Base-by-base conservation (phyloP, 2,329 filamentous ascomycete species). In the Sclerotinia nivalis region DNA sequence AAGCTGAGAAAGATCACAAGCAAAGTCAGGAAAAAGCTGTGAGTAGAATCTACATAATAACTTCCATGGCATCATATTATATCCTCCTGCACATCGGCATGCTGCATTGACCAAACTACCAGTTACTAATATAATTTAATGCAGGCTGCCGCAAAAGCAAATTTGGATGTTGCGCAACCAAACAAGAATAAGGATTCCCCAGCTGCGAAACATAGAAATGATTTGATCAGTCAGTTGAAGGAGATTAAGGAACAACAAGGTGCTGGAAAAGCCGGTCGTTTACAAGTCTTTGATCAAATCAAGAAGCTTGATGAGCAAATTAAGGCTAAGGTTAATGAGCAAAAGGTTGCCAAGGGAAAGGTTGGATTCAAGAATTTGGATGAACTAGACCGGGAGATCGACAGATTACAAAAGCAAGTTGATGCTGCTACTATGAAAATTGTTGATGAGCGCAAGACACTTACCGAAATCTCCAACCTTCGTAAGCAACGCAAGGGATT, bases 381-480 rank as follows among this genome's bases (percentile, higher is more conserved):
- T 70, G 96, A 98, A 73, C 84, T 99, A 74, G 93, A 98, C 80
- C 85, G 86, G 73, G 89, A 96, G 81, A 96, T 98, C 76, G 86
- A 88, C 71, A 85, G 85, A 66, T 88, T 97, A 68, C 92, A 97
- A 75, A 90, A 90, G 81, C 88, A 95, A 80, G 93, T 98, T 76
- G 92, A 97, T 80, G 87, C 89, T 49, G 95, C 95, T 74, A 91
- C 87, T 80, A 94, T 99, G 91, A 97, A 94, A 83, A 85, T 99
- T 66, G 96, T 98, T 15, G 96, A 99, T 77, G 96, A 98, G 88
- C 96, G 93, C 86, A 98, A 97, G 87, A 90, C 93, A 12, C 86
- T 98, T 28, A 83, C 87, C 65, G 93, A 97, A 77, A 90, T 97
- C 76, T 92, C 91, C 62, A 90, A 84, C 80, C 84, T 98, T 75